A percentile compares a stretch with the other conserved stretches of the same genome.
phyloP scores from a whole-genome alignment of 1,139 yeast species.

The Yamadazyma buinensis region DNA sequence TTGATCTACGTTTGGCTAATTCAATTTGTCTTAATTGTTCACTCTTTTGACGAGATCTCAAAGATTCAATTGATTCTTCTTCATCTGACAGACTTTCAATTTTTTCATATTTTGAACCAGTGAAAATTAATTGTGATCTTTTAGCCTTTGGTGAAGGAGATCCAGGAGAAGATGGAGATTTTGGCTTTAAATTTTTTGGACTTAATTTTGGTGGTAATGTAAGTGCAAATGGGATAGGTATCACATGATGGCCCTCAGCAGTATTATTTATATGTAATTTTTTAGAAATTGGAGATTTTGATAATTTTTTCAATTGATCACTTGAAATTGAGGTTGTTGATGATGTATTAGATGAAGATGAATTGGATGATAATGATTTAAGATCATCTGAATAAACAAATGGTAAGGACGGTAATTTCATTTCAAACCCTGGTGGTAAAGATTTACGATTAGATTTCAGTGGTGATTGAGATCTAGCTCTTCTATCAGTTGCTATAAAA shows the following conservation, averaged over 20 bases:
- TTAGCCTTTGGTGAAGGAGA: constrained; percentile 14
- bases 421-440: constrained; percentile 22
- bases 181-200: constrained; percentile 18
- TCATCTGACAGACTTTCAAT: constrained; percentile 28
- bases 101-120: constrained; percentile 36
- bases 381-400: constrained; percentile 15
- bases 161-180: constrained; percentile 8
- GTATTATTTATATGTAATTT: constrained; percentile 32
- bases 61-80: constrained; percentile 7
- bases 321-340: constrained; percentile 7
- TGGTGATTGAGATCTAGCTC: constrained; percentile 32
- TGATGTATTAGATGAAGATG: constrained; percentile 6
- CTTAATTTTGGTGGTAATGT: constrained; percentile 43
- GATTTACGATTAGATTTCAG: constrained; percentile 21
- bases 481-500: constrained; percentile 12
- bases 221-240: constrained; percentile 44
- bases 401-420: constrained; percentile 23
- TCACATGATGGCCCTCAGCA: constrained; percentile 25
- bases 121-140: constrained; percentile 29
- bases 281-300: constrained; percentile 35
- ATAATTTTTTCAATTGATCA: constrained; percentile 29
- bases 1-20: constrained; percentile 1
- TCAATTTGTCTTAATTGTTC: constrained; percentile 2
- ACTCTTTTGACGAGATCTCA: not conserved
- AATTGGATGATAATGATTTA: constrained; percentile 13